A percentile compares a stretch with the other conserved stretches of the same genome.
These are phyloP conservation scores for Eucalyptus albens DNA, from an alignment of 345 rosid genomes.

Conservation along the genomic window DNA sequence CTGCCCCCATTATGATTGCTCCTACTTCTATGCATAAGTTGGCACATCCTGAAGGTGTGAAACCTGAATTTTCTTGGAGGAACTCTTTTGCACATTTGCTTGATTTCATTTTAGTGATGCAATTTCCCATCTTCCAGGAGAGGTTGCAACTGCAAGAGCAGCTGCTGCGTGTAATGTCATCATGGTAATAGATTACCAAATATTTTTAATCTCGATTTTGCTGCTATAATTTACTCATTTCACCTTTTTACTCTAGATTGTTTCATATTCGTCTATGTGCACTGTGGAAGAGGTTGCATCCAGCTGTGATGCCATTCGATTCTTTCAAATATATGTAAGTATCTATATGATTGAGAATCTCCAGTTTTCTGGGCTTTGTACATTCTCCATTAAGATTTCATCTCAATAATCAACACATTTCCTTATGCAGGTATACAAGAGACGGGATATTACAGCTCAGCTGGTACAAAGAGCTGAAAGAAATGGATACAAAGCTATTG, in stretches of 20 bases:
- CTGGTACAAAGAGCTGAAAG: constrained; percentile 74
- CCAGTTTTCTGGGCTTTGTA: neutral
- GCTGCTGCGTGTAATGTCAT: constrained; percentile 70
- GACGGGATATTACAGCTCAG: constrained; percentile 40
- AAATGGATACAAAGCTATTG: constrained; percentile 73
- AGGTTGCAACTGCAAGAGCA: constrained; percentile 82
- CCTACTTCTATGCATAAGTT: constrained; percentile 62
- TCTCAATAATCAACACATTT: neutral
- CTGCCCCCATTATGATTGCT: constrained; percentile 72
- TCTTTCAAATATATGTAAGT: constrained; percentile 65
- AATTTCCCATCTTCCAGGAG: constrained; percentile 32
- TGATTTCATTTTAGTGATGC: neutral
- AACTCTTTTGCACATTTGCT: neutral
- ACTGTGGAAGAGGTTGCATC: constrained; percentile 84
- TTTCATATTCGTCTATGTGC: constrained; percentile 49
- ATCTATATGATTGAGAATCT: neutral
- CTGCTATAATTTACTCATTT: neutral
- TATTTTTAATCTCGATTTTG: neutral
- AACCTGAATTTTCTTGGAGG: neutral
- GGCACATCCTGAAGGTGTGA: constrained; percentile 70
- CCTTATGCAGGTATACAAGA: constrained; percentile 38
- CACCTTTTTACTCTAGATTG: constrained; percentile 15
- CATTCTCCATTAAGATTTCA: neutral
- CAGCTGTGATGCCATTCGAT: constrained; percentile 67
- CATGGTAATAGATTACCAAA: constrained; percentile 37